These are phyloP conservation scores for Colletotrichum phormii DNA, from an alignment of 2,329 filamentous ascomycete genomes.

Conservation along the genomic window DNA sequence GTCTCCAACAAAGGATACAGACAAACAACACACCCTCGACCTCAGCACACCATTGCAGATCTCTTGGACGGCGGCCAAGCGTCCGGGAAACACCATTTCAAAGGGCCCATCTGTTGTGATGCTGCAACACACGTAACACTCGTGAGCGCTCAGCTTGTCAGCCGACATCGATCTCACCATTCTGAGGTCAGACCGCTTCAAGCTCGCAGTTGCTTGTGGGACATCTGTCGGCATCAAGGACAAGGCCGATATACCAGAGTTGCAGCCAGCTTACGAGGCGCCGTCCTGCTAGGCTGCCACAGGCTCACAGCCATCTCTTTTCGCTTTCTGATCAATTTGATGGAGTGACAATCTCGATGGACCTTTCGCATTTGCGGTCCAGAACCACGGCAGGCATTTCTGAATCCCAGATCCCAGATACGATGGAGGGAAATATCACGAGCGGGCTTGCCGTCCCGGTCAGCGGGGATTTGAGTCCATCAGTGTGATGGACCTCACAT, in stretches of 20 bases:
- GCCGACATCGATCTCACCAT: conserved; percentile 14
- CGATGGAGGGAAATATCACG: conserved; percentile 4
- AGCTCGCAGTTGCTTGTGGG: conserved; percentile 24
- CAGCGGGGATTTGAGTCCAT: conserved; percentile 14
- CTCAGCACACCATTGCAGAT: not conserved
- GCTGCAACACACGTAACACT: conserved; percentile 3
- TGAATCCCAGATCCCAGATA: conserved; percentile 30
- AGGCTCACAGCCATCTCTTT: not conserved
- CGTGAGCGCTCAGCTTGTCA: conserved; percentile 13
- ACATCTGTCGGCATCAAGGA: conserved; percentile 21
- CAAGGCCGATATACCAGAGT: not conserved
- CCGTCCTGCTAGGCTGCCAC: not conserved
- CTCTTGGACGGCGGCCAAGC: conserved; percentile 10
- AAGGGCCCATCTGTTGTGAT: not conserved
- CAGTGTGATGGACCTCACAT: conserved; percentile 38
- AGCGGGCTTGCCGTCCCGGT: not conserved
- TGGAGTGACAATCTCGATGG: conserved; percentile 3
- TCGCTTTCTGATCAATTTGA: not conserved
- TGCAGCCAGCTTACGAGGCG: conserved; percentile 1
- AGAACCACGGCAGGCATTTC: conserved; percentile 12
- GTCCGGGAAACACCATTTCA: not conserved
- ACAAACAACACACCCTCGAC: not conserved
- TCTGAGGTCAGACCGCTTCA: conserved; percentile 34
- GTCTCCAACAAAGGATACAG: not conserved
- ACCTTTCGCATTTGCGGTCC: conserved; percentile 3